phyloP scores from a whole-genome alignment of 2,329 filamentous ascomycete species.

The Epichloe sp. region DNA sequence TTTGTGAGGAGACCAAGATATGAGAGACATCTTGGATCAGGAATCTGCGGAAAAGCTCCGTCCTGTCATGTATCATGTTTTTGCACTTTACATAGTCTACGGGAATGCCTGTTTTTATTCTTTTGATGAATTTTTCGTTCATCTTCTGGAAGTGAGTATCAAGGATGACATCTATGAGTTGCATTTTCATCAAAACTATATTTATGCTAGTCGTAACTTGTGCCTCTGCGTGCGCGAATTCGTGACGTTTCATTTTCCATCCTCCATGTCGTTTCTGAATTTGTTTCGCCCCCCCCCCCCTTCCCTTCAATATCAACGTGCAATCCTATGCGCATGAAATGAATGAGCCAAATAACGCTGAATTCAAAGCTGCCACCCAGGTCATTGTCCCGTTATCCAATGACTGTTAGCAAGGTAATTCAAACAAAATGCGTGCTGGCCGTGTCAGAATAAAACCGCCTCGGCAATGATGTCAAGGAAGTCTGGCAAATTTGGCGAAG shows the following conservation, averaged over 20 bases:
- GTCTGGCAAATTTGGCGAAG: constrained; percentile 26
- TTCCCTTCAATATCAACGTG: neutral
- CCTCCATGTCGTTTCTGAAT: neutral
- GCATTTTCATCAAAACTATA: neutral
- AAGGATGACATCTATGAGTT: no score
- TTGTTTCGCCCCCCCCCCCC: no score
- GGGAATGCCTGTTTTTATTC: neutral
- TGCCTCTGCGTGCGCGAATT: neutral
- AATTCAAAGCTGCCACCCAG: neutral
- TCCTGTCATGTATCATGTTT: constrained; percentile 5
- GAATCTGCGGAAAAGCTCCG: neutral
- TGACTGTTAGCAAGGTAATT: neutral
- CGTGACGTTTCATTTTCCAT: neutral
- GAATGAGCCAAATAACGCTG: neutral
- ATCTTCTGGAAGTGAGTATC: no score
- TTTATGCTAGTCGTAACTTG: neutral
- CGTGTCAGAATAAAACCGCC: constrained; percentile 8
- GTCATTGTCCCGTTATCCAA: neutral
- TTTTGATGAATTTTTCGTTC: neutral
- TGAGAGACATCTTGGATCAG: neutral
- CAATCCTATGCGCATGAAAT: neutral
- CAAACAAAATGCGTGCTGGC: neutral
- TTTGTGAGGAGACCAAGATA: neutral
- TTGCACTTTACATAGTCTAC: neutral
- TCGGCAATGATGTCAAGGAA: constrained; percentile 34